phyloP scores from a whole-genome alignment of 495 filamentous ascomycete species.

The Ramalina intermedia region DNA sequence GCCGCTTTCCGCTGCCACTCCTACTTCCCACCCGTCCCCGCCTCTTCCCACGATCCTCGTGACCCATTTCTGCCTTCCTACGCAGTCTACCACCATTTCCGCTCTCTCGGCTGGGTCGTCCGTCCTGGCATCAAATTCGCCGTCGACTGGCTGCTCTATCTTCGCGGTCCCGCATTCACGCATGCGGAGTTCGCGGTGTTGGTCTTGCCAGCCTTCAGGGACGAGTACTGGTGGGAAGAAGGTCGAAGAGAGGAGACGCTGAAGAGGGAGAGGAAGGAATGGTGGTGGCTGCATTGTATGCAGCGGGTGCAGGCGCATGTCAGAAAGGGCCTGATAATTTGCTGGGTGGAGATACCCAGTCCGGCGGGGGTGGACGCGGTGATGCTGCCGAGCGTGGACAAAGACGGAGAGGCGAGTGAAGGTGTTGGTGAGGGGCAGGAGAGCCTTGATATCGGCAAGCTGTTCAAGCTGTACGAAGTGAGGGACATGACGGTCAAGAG shows the following conservation, averaged over 20 bases:
- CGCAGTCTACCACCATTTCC: conserved; percentile 88
- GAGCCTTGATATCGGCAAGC: conserved; percentile 32
- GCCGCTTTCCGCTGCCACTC: conserved; percentile 51
- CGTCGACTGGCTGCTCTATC: conserved; percentile 85
- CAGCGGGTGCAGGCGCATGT: conserved; percentile 86
- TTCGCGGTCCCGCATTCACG: conserved; percentile 83
- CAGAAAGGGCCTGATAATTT: conserved; percentile 71
- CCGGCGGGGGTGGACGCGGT: conserved; percentile 27
- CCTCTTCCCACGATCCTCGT: conserved; percentile 39
- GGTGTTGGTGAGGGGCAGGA: conserved; percentile 14
- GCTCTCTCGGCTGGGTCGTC: conserved; percentile 91
- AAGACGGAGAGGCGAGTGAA: background rate
- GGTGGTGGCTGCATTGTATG: conserved; percentile 88
- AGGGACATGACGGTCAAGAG: conserved; percentile 69
- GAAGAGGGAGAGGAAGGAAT: conserved; percentile 40
- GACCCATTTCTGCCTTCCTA: conserved; percentile 81
- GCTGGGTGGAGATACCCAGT: conserved; percentile 82
- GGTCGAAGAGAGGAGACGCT: conserved; percentile 32
- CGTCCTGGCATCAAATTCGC: conserved; percentile 89
- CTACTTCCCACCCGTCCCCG: conserved; percentile 43
- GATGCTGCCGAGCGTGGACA: background rate
- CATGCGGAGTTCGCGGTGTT: conserved; percentile 87
- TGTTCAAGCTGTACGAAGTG: conserved; percentile 60
- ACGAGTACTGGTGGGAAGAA: conserved; percentile 54
- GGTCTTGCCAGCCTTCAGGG: conserved; percentile 66